Conservation (phyloP, 495 filamentous ascomycete genomes). For the Penicillium psychrofluorescens region DNA sequence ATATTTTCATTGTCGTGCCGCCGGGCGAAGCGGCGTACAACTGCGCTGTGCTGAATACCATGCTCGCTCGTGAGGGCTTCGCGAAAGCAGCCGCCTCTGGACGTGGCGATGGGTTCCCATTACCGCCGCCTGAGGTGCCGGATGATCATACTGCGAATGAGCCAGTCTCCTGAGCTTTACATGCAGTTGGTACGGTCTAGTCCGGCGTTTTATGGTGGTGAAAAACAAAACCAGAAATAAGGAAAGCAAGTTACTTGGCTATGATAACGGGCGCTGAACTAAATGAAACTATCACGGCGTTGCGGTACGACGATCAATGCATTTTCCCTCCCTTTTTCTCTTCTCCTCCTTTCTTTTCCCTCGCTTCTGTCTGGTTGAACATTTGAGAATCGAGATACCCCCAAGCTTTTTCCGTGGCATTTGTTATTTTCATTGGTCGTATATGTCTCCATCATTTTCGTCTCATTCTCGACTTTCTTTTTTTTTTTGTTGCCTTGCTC, state of each 20-base stretch:
- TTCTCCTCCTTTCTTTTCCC: not conserved
- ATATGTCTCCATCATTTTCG: not conserved
- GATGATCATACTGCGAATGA: conserved; percentile 19
- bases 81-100: conserved; percentile 33
- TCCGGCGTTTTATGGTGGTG: too few relatives aligned
- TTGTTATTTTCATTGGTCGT: too few relatives aligned
- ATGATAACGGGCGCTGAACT: conserved; percentile 12
- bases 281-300: conserved; percentile 5
- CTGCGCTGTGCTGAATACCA: conserved; percentile 79
- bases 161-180: not conserved
- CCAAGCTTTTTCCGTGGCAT: too few relatives aligned
- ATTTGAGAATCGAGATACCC: conserved; percentile 18
- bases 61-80: conserved; percentile 77
- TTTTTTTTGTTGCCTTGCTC: not conserved
- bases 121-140: conserved; percentile 27
- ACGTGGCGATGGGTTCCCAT: conserved; percentile 38
- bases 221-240: too few relatives aligned
- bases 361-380: not conserved
- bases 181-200: not conserved
- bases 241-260: too few relatives aligned
- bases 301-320: conserved; percentile 19
- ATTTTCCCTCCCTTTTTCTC: conserved; percentile 5
- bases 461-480: not conserved
- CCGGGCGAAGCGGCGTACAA: conserved; percentile 85
- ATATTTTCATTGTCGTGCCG: conserved; percentile 83